Percentiles rank a stretch among this genome's conserved stretches.
Conservation (phyloP, 1,139 yeast species). For the Debaryomyces subglobosus region DNA sequence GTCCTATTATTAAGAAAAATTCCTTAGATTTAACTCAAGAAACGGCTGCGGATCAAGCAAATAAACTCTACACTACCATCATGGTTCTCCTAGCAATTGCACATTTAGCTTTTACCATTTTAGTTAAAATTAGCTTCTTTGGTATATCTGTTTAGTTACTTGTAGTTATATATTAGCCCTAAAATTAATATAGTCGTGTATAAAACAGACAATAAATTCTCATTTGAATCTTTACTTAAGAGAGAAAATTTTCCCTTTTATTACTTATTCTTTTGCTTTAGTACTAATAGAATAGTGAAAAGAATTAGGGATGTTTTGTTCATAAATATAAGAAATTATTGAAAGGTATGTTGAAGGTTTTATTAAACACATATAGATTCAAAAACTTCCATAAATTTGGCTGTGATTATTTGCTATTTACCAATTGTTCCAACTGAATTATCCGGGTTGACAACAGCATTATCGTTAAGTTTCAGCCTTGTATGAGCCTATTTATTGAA, state of each 20-base stretch:
- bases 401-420: slow-evolving; percentile 71
- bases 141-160: slow-evolving; percentile 28
- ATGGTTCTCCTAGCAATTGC: slow-evolving; percentile 35
- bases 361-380: neutral
- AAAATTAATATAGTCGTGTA: slow-evolving; percentile 7
- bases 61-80: slow-evolving; percentile 21
- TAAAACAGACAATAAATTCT: slow-evolving; percentile 1
- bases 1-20: slow-evolving; percentile 43
- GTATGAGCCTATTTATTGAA: slow-evolving; percentile 58
- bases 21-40: slow-evolving; percentile 33
- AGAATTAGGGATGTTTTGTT: neutral
- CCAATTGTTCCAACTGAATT: slow-evolving; percentile 87
- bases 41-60: slow-evolving; percentile 22
- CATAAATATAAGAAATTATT: slow-evolving; percentile 15
- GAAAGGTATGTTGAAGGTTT: slow-evolving; percentile 22
- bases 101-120: slow-evolving; percentile 47
- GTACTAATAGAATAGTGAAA: neutral
- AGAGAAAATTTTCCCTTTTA: slow-evolving; percentile 11
- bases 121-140: slow-evolving; percentile 54
- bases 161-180: slow-evolving; percentile 8
- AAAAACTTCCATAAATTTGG: slow-evolving; percentile 21
- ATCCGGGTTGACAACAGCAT: slow-evolving; percentile 72
- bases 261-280: slow-evolving; percentile 12
- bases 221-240: neutral
- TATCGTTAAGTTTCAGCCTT: slow-evolving; percentile 87